Conservation (phyloP, 192 early-diverging fungal species). For the Umbelopsis ramanniana region DNA sequence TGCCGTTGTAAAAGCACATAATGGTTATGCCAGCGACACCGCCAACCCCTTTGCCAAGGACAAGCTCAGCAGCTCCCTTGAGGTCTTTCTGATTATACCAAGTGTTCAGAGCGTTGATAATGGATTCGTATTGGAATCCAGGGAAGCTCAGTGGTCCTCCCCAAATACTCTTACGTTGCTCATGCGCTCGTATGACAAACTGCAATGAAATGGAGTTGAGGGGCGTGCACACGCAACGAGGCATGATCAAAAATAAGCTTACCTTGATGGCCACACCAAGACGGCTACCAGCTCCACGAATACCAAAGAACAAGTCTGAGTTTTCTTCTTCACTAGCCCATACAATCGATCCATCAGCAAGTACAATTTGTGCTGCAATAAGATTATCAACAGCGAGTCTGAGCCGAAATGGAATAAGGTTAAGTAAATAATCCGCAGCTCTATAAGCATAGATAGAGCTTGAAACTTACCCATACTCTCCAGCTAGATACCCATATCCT, state of each 20-base stretch:
- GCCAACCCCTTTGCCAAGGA: constrained; percentile 4
- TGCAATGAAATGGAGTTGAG: background rate
- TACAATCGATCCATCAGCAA: constrained; percentile 46
- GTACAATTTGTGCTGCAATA: constrained; percentile 56
- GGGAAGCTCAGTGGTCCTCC: constrained; percentile 22
- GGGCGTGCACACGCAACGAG: too few relatives aligned
- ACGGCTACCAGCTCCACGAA: constrained; percentile 59
- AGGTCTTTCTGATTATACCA: constrained; percentile 32
- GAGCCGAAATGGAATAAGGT: background rate
- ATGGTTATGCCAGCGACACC: constrained; percentile 18
- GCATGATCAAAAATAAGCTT: background rate
- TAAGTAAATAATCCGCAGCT: background rate
- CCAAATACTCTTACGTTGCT: constrained; percentile 23
- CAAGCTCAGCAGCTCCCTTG: constrained; percentile 24
- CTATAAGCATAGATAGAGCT: background rate
- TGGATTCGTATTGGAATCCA: constrained; percentile 17
- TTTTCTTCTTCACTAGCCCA: constrained; percentile 45
- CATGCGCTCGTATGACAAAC: constrained; percentile 35
- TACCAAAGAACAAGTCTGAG: constrained; percentile 61
- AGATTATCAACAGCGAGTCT: constrained; percentile 56
- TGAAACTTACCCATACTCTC: constrained; percentile 46
- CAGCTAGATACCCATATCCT: constrained; percentile 52
- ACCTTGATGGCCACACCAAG: constrained; percentile 37
- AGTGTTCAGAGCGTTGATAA: constrained; percentile 34
- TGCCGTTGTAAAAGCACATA: constrained; percentile 29